phyloP scores from a whole-genome alignment of 345 rosid species.

The Lepidium aucheri region DNA sequence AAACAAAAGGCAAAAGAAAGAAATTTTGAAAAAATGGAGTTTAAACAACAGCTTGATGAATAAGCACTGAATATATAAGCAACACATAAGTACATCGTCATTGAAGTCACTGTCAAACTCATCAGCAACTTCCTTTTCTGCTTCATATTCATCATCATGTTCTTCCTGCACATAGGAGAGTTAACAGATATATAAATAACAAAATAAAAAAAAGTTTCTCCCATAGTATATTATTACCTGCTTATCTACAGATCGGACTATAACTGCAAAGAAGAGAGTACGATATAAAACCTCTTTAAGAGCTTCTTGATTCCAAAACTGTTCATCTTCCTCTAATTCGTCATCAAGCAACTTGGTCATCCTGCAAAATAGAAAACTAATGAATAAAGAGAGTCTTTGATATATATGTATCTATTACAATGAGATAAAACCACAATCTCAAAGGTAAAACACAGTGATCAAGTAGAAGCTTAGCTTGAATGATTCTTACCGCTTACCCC shows the following conservation, averaged over 20 bases:
- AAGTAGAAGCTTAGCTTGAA: background rate
- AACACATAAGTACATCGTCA: conserved; percentile 62
- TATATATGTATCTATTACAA: background rate
- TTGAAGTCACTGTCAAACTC: conserved; percentile 91
- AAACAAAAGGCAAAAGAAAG: background rate
- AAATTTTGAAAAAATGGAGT: background rate
- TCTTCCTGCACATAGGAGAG: conserved; percentile 52
- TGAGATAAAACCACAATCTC: background rate
- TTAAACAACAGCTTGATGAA: background rate
- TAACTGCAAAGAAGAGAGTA: background rate
- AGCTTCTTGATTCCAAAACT: conserved; percentile 94
- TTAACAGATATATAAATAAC: background rate
- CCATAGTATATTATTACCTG: background rate
- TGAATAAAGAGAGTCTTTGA: background rate
- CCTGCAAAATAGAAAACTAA: conserved; percentile 28
- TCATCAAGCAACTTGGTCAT: conserved; percentile 86
- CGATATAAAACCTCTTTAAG: conserved; percentile 57
- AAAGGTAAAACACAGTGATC: background rate
- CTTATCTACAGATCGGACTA: background rate
- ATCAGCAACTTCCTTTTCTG: conserved; percentile 77
- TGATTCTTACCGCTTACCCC: conserved; percentile 61
- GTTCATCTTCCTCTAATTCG: conserved; percentile 78
- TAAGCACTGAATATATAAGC: background rate
- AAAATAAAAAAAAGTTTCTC: background rate
- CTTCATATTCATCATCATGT: conserved; percentile 66